phyloP scores from a whole-genome alignment of 2,329 filamentous ascomycete species.

The Ophiostoma piceae region DNA sequence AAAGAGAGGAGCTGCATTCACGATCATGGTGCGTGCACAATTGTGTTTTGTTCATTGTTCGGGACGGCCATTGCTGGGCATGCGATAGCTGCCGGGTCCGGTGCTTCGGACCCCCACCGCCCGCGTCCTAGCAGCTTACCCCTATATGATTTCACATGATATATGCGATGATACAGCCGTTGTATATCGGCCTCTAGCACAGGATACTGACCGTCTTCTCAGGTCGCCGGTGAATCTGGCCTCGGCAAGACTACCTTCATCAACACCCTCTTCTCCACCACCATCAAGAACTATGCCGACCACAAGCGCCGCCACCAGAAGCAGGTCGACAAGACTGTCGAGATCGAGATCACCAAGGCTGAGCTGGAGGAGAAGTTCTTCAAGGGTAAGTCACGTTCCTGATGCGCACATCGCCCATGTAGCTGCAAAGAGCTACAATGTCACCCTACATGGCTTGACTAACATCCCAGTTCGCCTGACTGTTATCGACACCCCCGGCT shows the following conservation, averaged over 20 bases:
- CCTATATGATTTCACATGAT: constrained; percentile 13
- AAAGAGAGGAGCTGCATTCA: constrained; percentile 92
- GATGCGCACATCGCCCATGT: not conserved
- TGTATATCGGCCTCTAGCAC: not conserved
- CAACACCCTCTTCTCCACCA: constrained; percentile 99
- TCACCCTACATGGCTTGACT: not conserved
- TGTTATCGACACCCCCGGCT: constrained; percentile 97
- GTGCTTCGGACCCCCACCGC: not conserved
- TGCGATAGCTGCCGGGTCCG: not conserved
- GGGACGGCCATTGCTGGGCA: not conserved
- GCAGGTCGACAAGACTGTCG: constrained; percentile 99
- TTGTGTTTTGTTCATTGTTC: not conserved
- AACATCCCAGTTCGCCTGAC: constrained; percentile 75
- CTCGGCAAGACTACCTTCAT: constrained; percentile 99
- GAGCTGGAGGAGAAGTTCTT: constrained; percentile 99
- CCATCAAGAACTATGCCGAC: constrained; percentile 99
- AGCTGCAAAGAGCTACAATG: not conserved
- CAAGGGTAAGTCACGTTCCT: constrained; percentile 64
- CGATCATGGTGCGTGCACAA: constrained; percentile 74
- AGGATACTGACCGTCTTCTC: constrained; percentile 22
- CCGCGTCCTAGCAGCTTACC: not conserved
- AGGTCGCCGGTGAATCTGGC: constrained; percentile 98
- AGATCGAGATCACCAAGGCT: constrained; percentile 99
- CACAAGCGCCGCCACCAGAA: constrained; percentile 99
- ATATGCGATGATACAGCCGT: constrained; percentile 30